Conservation (phyloP, 768 basidiomycete species). For the Pisolithus marmoratus region DNA sequence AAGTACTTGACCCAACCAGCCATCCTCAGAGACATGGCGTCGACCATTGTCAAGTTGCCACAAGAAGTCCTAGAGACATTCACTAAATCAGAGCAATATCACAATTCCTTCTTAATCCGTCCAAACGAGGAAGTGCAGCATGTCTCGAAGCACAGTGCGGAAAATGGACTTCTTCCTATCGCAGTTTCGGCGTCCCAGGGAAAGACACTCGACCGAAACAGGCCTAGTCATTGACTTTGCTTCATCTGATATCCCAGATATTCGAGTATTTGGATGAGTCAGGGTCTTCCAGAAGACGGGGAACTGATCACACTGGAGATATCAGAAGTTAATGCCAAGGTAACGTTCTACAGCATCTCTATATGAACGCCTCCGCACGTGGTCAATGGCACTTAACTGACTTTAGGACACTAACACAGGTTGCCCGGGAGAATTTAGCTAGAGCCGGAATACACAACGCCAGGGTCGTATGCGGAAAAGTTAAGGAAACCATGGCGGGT, state of each 20-base stretch:
- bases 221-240: background rate
- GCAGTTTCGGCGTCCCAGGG: conserved; percentile 50
- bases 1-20: too few species aligned
- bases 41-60: too few species aligned
- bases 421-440: conserved; percentile 53
- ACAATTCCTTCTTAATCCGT: conserved; percentile 48
- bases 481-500: conserved; percentile 42
- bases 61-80: too few species aligned
- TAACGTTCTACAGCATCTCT: conserved; percentile 10
- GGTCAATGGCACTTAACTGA: background rate
- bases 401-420: conserved; percentile 31
- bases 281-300: conserved; percentile 45
- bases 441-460: conserved; percentile 49
- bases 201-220: conserved; percentile 22
- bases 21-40: too few species aligned
- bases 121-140: conserved; percentile 39
- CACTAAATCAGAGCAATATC: conserved; percentile 26
- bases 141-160: conserved; percentile 35
- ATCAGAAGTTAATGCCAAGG: conserved; percentile 40
- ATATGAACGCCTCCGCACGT: background rate
- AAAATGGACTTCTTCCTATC: conserved; percentile 44
- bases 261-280: conserved; percentile 31
- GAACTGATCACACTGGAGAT: conserved; percentile 46
- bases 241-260: conserved; percentile 15
- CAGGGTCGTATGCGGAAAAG: conserved; percentile 46